Conservation (phyloP, 2,329 filamentous ascomycete species). For the Fusarium dimerum region DNA sequence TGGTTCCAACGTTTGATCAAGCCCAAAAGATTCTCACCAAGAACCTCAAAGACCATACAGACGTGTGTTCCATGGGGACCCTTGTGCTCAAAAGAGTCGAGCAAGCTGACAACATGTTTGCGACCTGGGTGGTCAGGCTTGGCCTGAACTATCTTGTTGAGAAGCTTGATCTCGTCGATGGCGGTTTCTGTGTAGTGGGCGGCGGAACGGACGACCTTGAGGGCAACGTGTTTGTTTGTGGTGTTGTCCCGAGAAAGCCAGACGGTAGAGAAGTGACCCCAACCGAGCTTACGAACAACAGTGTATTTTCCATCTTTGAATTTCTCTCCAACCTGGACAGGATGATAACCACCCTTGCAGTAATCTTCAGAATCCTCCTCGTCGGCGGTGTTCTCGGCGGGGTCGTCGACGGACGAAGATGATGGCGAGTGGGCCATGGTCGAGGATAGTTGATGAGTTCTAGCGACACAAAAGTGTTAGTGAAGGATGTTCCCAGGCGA, state of each 20-base stretch:
- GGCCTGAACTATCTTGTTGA: constrained; percentile 94
- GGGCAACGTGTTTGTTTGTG: constrained; percentile 89
- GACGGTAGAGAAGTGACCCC: constrained; percentile 99
- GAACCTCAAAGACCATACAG: constrained; percentile 98
- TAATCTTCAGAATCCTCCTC: constrained; percentile 99
- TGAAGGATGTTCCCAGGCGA: constrained; percentile 9
- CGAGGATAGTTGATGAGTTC: constrained; percentile 54
- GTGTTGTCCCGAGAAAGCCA: constrained; percentile 82
- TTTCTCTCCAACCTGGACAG: constrained; percentile 89
- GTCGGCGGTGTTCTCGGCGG: constrained; percentile 88
- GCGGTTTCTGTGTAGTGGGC: constrained; percentile 99
- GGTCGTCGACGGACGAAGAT: constrained; percentile 79
- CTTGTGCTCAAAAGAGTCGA: constrained; percentile 97
- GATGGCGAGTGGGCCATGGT: constrained; percentile 72
- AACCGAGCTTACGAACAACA: constrained; percentile 92
- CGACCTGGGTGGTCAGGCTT: constrained; percentile 93
- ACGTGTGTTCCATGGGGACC: constrained; percentile 95
- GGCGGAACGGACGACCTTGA: constrained; percentile 96
- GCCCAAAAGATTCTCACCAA: constrained; percentile 92
- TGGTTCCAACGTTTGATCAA: constrained; percentile 99
- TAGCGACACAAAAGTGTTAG: constrained; percentile 30
- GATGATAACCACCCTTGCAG: constrained; percentile 98
- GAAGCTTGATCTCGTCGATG: constrained; percentile 96
- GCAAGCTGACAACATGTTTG: constrained; percentile 90
- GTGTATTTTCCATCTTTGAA: constrained; percentile 99